Evolutionary conservation across 2,329 filamentous ascomycete species (phyloP), one percentile per base, ranked within the genome.

Genomic region (Fusarium xyrophilum): DNA sequence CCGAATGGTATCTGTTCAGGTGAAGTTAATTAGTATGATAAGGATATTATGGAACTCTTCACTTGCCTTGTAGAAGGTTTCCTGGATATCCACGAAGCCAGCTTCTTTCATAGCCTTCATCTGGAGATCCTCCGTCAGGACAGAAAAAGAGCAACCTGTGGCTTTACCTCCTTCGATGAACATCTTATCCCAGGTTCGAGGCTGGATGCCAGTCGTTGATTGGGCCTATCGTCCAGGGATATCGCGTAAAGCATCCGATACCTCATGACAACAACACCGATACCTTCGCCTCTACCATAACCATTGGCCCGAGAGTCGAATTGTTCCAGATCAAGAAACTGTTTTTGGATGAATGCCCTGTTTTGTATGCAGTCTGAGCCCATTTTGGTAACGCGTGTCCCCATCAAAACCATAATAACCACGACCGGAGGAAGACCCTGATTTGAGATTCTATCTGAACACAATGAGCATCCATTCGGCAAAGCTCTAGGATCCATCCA

Each of bases 51-150:
- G 9, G 2, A 1, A 12, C 17, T 19, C 28, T 3, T 13, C 6
- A 14, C 56, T 60, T 43, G 14, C 60, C 48, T 55, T 60, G 11
- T 60, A 65, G 19, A 36, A 39, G 9, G 33, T 48, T 25, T 63
- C 43, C 7, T 55, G 42, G 5, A 65, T 51, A 13, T 65, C 60
- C 2, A 64, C 48, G 39, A 65, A 65, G 8, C 54, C 63, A 17
- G 63, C 60, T 25, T 46, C 60, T 12, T 55, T 42, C 15, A 65
- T 59, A 9, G 14, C 60, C 19, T 60, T 54, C 48, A 60, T 63
- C 33, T 64, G 54, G 4, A 65, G 19, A 21, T 65, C 38, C 12
- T 63, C 48, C 0, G 47, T 32, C 4, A 63, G 39, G 8, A 64
- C 60, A 7, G 61, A 38, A 14, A 64, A 25, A 1, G 60, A 63